Base-by-base conservation (phyloP, 2,329 filamentous ascomycete species). In the Phoma sp. region DNA sequence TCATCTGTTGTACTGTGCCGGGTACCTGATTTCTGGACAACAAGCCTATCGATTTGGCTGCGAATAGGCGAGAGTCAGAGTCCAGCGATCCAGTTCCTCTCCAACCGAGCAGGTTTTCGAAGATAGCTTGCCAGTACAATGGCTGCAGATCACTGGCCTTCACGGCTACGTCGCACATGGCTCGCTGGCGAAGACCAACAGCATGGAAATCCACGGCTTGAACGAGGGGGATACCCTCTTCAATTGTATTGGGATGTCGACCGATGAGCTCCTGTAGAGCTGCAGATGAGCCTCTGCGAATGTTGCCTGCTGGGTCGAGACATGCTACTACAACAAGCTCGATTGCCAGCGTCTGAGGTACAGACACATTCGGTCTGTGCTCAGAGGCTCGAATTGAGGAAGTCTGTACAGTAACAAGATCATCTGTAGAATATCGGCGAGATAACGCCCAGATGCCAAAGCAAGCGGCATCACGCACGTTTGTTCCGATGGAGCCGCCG, bases 371-470 rank as follows among this genome's bases (percentile, higher is more conserved):
- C 71, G 22, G 74, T 64, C 52, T 76, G 76, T 51, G 80, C 71
- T 71, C 61, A 65, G 49, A 83, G 69, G 33, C 81, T 76, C 63
- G 79, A 61, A 77, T 73, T 2, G 71, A 74, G 4, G 68, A 62
- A 12, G 68, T 76, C 19, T 85, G 78, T 1, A 96, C 83, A 0
- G 80, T 80, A 10, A 89, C 80, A 6, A 98, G 81, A 73, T 98
- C 94, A 0, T 80, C 70, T 0, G 92, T 96, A 1, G 85, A 87
- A 67, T 98, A 99, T 50, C 94, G 88, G 51, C 95, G 85, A 21
- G 94, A 91, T 7, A 98, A 75, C 1, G 93, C 90, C 95, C 95
- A 99, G 22, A 98, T 88, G 6, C 95, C 95, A 72, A 98, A 99
- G 72, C 93, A 97, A 3, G 95, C 92, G 12, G 95, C 94, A 77